Evolutionary conservation across 2,329 filamentous ascomycete genomes (phyloP).

Genomic region (Pseudogymnoascus sp.): DNA sequence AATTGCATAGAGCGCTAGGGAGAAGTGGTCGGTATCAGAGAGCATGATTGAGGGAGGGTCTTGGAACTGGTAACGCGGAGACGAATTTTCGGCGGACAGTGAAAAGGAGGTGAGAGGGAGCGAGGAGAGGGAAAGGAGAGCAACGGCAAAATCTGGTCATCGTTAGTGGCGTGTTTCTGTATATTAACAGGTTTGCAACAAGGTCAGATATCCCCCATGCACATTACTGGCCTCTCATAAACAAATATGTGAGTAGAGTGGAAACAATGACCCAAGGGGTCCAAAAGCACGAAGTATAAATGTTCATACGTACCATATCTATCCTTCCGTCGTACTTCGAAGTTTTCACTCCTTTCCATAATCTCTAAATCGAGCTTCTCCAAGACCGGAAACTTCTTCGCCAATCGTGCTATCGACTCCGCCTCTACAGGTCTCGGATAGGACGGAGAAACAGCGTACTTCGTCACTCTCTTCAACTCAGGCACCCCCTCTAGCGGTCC

Average conservation of each 20-base stretch:
- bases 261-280: background rate
- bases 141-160: background rate
- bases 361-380: background rate
- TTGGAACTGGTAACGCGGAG: conserved; percentile 4
- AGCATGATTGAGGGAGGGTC: background rate
- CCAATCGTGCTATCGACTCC: background rate
- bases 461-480: conserved; percentile 1
- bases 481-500: background rate
- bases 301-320: background rate
- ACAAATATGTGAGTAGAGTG: background rate
- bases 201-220: background rate
- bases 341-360: background rate
- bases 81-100: background rate
- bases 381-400: background rate
- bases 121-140: background rate
- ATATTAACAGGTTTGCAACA: background rate
- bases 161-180: background rate
- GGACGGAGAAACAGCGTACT: background rate
- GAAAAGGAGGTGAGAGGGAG: background rate
- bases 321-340: background rate
- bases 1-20: conserved; percentile 8
- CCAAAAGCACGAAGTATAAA: background rate
- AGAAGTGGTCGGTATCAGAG: conserved; percentile 6
- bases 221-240: background rate
- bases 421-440: conserved; percentile 2